These are phyloP conservation scores for Trichoderma simmonsii DNA, from an alignment of 2,329 filamentous ascomycete species.

Conservation along the genomic window DNA sequence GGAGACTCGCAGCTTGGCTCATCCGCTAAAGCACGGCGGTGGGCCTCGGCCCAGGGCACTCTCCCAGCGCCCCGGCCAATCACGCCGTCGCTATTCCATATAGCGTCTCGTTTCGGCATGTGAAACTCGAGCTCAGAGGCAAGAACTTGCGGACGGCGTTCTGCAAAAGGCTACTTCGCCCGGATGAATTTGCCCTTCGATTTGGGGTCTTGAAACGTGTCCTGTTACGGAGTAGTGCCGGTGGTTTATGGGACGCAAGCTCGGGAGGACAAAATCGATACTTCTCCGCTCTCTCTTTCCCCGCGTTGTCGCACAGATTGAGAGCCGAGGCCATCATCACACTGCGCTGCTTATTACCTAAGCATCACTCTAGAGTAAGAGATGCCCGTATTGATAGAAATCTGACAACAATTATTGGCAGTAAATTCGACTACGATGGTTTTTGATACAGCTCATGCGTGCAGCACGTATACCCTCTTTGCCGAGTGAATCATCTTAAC, in stretches of 20 bases:
- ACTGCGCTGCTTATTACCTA: not conserved
- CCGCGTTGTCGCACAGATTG: not conserved
- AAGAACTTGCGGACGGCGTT: not conserved
- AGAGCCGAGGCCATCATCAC: not conserved
- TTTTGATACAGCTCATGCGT: not conserved
- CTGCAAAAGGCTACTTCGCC: slow-evolving; percentile 1
- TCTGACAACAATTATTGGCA: not conserved
- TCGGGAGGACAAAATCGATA: not conserved
- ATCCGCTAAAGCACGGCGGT: slow-evolving; percentile 4
- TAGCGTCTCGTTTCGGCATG: slow-evolving; percentile 6
- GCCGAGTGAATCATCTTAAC: not conserved
- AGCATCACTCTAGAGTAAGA: not conserved
- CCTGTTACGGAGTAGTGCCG: not conserved
- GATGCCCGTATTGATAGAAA: not conserved
- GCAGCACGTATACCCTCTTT: not conserved
- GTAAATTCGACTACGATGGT: not conserved
- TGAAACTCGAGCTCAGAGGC: not conserved
- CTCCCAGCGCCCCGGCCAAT: not conserved
- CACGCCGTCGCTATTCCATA: not conserved
- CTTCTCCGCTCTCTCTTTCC: not conserved
- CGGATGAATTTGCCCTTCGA: not conserved
- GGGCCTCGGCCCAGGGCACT: slow-evolving; percentile 10
- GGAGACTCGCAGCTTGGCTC: not conserved
- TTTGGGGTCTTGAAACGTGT: not conserved
- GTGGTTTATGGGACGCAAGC: not conserved